A percentile compares a stretch with the other conserved stretches of the same genome.
These are phyloP conservation scores for Penicillium glabrum DNA, from an alignment of 2,329 filamentous ascomycete species.

Conservation along the genomic window DNA sequence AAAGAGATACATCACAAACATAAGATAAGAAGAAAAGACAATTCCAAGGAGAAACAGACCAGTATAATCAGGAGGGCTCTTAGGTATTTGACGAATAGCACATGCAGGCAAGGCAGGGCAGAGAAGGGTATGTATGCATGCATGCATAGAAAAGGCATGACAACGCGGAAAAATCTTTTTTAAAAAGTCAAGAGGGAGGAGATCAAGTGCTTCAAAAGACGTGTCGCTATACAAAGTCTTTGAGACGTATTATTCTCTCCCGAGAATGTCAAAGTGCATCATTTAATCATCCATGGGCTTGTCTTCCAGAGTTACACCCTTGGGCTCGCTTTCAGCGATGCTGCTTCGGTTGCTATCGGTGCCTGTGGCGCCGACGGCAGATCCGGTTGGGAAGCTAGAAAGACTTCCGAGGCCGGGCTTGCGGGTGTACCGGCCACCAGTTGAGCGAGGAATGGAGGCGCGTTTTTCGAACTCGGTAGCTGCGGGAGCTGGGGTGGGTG, in stretches of 20 bases:
- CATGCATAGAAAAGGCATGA: constrained; percentile 2
- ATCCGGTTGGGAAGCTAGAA: constrained; percentile 29
- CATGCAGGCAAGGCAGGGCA: constrained; percentile 5
- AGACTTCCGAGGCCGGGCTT: constrained; percentile 50
- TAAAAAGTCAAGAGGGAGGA: background rate
- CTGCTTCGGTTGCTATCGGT: constrained; percentile 36
- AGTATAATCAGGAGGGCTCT: background rate
- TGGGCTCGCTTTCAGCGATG: constrained; percentile 40
- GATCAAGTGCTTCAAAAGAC: background rate
- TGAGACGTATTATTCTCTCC: background rate
- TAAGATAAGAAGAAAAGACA: background rate
- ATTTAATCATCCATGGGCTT: constrained; percentile 72
- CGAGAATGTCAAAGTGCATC: background rate
- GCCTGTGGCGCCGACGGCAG: constrained; percentile 22
- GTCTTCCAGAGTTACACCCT: constrained; percentile 68
- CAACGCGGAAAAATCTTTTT: background rate
- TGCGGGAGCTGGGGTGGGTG: constrained; percentile 28
- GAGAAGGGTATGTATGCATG: constrained; percentile 8
- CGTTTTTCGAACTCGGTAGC: constrained; percentile 56
- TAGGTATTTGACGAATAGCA: constrained; percentile 2
- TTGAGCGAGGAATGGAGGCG: constrained; percentile 60
- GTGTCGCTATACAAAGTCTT: constrained; percentile 7
- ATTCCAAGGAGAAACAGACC: background rate
- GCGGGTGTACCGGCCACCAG: constrained; percentile 48
- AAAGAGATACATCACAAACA: constrained; percentile 7